Percentiles rank a stretch among this genome's conserved stretches.
phyloP scores from a whole-genome alignment of 495 filamentous ascomycete genomes.

The Clohesyomyces aquaticus region DNA sequence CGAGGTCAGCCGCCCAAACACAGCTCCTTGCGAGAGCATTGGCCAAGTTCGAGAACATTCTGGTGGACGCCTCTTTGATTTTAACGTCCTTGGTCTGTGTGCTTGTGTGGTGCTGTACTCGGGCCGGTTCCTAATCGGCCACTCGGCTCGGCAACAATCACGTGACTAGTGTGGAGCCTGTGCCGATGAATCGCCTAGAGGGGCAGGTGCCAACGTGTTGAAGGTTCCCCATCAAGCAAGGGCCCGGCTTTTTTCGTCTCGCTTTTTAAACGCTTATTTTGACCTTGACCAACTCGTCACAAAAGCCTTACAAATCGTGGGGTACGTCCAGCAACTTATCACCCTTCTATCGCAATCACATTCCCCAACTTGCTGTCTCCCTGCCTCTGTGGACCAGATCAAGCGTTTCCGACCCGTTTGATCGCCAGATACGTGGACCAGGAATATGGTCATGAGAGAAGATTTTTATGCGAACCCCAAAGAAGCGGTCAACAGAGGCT shows the following conservation, averaged over 20 bases:
- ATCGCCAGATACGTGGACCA: constrained; percentile 15
- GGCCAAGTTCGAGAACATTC: too few species aligned
- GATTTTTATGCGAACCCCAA: constrained; percentile 29
- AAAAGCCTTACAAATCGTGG: constrained; percentile 38
- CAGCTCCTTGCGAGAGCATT: too few species aligned
- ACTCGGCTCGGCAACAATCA: too few species aligned
- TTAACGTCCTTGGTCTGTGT: too few species aligned
- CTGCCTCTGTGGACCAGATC: neutral
- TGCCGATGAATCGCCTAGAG: neutral
- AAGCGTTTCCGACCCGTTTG: constrained; percentile 11
- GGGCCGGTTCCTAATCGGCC: too few species aligned
- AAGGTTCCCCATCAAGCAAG: neutral
- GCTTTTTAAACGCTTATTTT: constrained; percentile 12
- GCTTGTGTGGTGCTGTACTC: too few species aligned
- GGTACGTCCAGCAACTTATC: constrained; percentile 27
- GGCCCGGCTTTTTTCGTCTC: neutral
- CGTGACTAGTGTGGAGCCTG: too few species aligned
- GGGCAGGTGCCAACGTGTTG: neutral
- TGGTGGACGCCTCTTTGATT: too few species aligned
- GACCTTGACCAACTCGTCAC: constrained; percentile 24
- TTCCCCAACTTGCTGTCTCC: neutral
- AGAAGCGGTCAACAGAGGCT: constrained; percentile 27
- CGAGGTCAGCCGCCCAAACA: too few species aligned
- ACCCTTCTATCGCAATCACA: constrained; percentile 5
- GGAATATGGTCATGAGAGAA: neutral